Percentiles rank a stretch among this genome's conserved stretches.
These are phyloP conservation scores for Penicillium griseofulvum DNA, from an alignment of 2,329 filamentous ascomycete species.

Conservation along the genomic window DNA sequence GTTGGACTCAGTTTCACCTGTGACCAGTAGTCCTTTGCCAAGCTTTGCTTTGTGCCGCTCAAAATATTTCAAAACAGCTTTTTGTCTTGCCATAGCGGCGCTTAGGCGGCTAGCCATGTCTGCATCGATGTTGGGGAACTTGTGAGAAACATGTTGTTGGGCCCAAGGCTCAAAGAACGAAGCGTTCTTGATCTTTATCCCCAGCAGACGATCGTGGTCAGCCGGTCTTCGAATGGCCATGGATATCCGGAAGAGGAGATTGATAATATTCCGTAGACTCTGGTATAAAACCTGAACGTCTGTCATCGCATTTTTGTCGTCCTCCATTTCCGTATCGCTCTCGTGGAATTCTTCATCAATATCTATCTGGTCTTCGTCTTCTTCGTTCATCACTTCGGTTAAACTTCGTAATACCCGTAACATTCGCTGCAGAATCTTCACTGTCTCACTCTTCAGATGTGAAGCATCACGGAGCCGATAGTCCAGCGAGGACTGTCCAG, in stretches of 20 bases:
- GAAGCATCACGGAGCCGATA: slow-evolving; percentile 31
- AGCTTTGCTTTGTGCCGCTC: background rate
- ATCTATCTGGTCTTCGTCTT: slow-evolving; percentile 1
- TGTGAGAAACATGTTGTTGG: background rate
- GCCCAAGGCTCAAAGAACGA: background rate
- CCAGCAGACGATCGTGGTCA: slow-evolving; percentile 31
- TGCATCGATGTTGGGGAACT: background rate
- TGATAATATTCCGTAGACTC: slow-evolving; percentile 24
- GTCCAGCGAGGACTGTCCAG: slow-evolving; percentile 29
- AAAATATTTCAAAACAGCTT: background rate
- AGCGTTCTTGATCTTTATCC: background rate
- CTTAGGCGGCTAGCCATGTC: background rate
- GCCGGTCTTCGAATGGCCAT: slow-evolving; percentile 40
- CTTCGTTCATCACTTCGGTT: slow-evolving; percentile 2
- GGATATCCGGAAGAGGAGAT: slow-evolving; percentile 37
- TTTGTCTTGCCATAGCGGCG: background rate
- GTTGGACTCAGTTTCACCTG: no score
- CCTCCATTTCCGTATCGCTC: no score
- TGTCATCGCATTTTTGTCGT: background rate
- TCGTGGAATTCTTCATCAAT: no score
- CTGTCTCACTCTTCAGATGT: slow-evolving; percentile 12
- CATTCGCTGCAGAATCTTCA: background rate
- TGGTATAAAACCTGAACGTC: slow-evolving; percentile 19
- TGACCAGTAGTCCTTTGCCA: no score
- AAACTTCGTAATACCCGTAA: slow-evolving; percentile 11